phyloP scores from a whole-genome alignment of 306 rosid genomes.

The Comarum palustre region DNA sequence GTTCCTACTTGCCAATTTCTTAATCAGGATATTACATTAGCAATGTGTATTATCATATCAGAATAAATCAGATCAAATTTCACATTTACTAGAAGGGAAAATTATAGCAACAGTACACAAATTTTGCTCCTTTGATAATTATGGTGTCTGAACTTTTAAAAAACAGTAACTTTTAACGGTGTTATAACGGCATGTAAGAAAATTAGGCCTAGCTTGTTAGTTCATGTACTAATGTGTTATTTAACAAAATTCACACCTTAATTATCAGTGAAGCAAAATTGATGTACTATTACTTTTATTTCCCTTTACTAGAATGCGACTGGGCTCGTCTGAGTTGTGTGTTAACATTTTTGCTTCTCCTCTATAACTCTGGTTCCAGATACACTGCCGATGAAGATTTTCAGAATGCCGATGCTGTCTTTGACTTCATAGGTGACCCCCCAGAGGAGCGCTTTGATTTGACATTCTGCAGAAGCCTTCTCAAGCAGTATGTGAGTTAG shows the following conservation, averaged over 20 bases:
- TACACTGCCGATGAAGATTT: conserved; percentile 90
- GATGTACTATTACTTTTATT: no score
- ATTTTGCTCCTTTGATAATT: no score
- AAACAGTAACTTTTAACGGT: no score
- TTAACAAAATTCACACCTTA: no score
- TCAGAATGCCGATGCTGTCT: conserved; percentile 78
- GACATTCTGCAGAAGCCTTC: conserved; percentile 81
- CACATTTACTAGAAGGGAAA: not conserved
- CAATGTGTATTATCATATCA: not conserved
- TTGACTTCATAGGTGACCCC: conserved; percentile 90
- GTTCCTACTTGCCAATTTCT: not conserved
- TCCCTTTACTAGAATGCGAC: not conserved
- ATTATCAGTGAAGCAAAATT: no score
- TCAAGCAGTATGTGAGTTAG: conserved; percentile 82
- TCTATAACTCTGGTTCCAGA: conserved; percentile 40
- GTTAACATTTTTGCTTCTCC: not conserved
- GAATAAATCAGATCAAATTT: not conserved
- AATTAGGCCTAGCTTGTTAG: no score
- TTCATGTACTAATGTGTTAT: no score
- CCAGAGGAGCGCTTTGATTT: conserved; percentile 91
- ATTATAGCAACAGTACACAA: no score
- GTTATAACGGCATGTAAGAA: no score
- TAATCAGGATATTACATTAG: not conserved
- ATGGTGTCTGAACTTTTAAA: no score
- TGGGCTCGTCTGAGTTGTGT: not conserved